phyloP scores from a whole-genome alignment of 495 filamentous ascomycete species.

The Glonium stellatum region DNA sequence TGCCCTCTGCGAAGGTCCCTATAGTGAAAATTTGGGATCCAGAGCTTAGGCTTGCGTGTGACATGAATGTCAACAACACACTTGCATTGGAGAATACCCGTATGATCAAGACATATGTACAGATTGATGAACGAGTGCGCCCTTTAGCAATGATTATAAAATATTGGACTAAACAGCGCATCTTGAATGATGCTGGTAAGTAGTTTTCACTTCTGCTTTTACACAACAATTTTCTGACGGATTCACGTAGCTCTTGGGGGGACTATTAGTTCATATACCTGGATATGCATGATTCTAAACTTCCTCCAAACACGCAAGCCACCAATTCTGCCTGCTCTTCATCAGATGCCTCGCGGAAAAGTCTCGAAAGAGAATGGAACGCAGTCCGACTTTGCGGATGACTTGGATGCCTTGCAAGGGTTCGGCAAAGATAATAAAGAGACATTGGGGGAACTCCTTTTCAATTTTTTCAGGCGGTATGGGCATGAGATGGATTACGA shows the following conservation, averaged over 20 bases:
- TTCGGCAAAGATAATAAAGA: slow-evolving; percentile 79
- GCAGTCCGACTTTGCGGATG: slow-evolving; percentile 74
- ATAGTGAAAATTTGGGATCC: slow-evolving; percentile 99
- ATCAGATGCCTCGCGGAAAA: slow-evolving; percentile 64
- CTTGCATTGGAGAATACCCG: slow-evolving; percentile 90
- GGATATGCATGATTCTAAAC: slow-evolving; percentile 97
- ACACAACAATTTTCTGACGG: slow-evolving; percentile 2
- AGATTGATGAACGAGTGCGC: slow-evolving; percentile 84
- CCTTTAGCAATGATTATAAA: slow-evolving; percentile 94
- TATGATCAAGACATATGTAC: slow-evolving; percentile 96
- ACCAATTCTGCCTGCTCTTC: slow-evolving; percentile 79
- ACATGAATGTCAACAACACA: slow-evolving; percentile 99
- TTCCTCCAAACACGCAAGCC: slow-evolving; percentile 88
- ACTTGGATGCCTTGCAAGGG: slow-evolving; percentile 61
- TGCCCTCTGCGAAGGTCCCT: slow-evolving; percentile 88
- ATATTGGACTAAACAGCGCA: slow-evolving; percentile 87
- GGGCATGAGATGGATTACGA: slow-evolving; percentile 90
- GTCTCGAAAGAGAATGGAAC: slow-evolving; percentile 52
- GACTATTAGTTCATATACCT: slow-evolving; percentile 97
- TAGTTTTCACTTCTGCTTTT: slow-evolving; percentile 15
- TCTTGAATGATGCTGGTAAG: slow-evolving; percentile 92
- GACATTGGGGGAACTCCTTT: slow-evolving; percentile 72
- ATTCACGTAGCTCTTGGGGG: slow-evolving; percentile 66
- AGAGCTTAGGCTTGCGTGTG: slow-evolving; percentile 80
- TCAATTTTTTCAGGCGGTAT: slow-evolving; percentile 91